These are phyloP conservation scores for Gossypium lobatum DNA, from an alignment of 441 rosid genomes.

Conservation along the genomic window DNA sequence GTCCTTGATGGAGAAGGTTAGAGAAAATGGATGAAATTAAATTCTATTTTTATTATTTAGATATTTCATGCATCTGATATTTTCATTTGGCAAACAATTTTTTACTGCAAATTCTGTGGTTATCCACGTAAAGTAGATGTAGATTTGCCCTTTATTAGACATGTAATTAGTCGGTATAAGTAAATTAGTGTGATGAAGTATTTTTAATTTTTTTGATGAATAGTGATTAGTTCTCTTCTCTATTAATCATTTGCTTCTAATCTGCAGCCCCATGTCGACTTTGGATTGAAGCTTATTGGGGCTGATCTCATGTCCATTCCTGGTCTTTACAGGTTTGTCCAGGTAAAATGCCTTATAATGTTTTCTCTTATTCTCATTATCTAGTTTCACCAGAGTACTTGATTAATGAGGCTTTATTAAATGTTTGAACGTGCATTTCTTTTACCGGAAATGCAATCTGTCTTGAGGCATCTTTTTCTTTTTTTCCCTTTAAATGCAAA, in stretches of 20 bases:
- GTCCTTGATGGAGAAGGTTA: constrained; percentile 94
- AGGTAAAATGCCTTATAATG: constrained; percentile 39
- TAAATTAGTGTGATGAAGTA: constrained; percentile 6
- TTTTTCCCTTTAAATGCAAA: not conserved
- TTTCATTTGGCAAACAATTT: constrained; percentile 3
- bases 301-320: constrained; percentile 99
- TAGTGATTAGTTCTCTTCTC: not conserved
- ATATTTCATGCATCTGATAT: not conserved
- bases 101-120: not conserved
- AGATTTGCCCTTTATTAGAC: not conserved
- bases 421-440: not conserved
- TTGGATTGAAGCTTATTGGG: constrained; percentile 90
- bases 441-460: not conserved
- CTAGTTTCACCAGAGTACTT: not conserved
- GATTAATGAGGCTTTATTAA: not conserved
- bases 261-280: constrained; percentile 91
- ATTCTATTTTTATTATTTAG: not conserved
- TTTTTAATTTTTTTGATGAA: not conserved
- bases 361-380: constrained; percentile 11
- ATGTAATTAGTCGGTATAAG: not conserved
- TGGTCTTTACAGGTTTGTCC: constrained; percentile 86
- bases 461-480: not conserved
- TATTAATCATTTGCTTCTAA: not conserved
- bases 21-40: constrained; percentile 12
- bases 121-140: not conserved